Conservation (phyloP, 768 basidiomycete genomes). For the Serendipita indica region DNA sequence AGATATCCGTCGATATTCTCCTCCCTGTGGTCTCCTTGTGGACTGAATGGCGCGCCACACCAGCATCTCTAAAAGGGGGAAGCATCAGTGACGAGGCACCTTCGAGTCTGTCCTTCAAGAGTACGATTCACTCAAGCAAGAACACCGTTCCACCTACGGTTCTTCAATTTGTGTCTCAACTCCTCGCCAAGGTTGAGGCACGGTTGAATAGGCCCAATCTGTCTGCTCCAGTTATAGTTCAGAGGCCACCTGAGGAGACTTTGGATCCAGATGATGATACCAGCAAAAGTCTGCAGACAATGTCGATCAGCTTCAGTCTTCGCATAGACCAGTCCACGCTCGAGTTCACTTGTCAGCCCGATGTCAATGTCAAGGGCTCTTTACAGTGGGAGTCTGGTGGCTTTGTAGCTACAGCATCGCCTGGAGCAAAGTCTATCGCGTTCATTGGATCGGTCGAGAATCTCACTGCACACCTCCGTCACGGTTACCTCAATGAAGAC, state of each 20-base stretch:
- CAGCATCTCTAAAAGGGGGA: constrained; percentile 27
- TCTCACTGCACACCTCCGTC: constrained; percentile 64
- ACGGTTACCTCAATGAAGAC: constrained; percentile 26
- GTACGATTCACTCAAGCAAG: constrained; percentile 76
- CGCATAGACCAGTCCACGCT: constrained; percentile 84
- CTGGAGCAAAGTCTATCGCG: constrained; percentile 52
- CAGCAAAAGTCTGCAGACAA: constrained; percentile 18
- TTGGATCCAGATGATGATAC: constrained; percentile 16
- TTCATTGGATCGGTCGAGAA: constrained; percentile 73
- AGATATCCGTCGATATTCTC: constrained; percentile 14
- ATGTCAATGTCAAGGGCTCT: constrained; percentile 82
- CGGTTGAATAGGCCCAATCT: constrained; percentile 43
- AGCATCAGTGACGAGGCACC: constrained; percentile 27
- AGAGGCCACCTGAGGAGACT: constrained; percentile 8
- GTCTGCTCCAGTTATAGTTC: constrained; percentile 15
- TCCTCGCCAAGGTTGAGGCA: constrained; percentile 52
- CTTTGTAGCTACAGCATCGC: constrained; percentile 64
- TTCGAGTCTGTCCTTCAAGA: constrained; percentile 63
- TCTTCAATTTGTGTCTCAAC: constrained; percentile 69
- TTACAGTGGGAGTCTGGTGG: constrained; percentile 92
- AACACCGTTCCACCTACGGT: constrained; percentile 73
- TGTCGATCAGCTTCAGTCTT: constrained; percentile 72
- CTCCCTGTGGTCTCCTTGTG: constrained; percentile 69
- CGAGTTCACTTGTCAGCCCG: constrained; percentile 75
- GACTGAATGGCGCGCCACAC: constrained; percentile 60